phyloP scores from a whole-genome alignment of 305 asterid genomes.

The Withania somnifera region DNA sequence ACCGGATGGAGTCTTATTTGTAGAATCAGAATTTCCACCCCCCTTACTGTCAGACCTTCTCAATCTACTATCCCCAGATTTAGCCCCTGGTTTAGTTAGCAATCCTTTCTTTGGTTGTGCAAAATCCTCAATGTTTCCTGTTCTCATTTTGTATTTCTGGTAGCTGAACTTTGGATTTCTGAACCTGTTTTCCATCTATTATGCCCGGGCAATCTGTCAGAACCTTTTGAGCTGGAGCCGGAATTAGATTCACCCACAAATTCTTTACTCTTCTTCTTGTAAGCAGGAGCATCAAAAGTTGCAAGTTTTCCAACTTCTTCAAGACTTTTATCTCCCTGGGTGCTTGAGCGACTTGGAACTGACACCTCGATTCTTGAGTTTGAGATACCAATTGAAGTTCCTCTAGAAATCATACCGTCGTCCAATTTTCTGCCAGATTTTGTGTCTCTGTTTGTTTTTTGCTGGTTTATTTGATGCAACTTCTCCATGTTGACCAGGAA shows the following conservation, averaged over 20 bases:
- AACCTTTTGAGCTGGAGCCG: conserved; percentile 21
- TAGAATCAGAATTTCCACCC: conserved; percentile 26
- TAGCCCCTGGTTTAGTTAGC: conserved; percentile 25
- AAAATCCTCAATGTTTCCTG: conserved; percentile 10
- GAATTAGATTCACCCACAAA: conserved; percentile 19
- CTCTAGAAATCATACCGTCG: conserved; percentile 15
- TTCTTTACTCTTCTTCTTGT: conserved; percentile 13
- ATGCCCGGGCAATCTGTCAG: conserved; percentile 16
- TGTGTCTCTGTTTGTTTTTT: conserved; percentile 15
- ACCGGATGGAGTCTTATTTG: conserved; percentile 36
- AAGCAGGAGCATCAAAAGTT: conserved; percentile 13
- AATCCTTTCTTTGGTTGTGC: conserved; percentile 28
- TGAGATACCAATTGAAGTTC: background rate
- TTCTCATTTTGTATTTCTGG: conserved; percentile 4
- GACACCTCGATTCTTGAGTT: conserved; percentile 17
- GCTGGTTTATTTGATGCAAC: conserved; percentile 25
- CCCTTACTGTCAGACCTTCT: conserved; percentile 3
- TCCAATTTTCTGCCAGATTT: conserved; percentile 19
- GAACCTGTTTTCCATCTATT: conserved; percentile 16
- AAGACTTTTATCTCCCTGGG: conserved; percentile 10
- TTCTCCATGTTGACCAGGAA: conserved; percentile 21
- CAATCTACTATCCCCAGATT: conserved; percentile 15
- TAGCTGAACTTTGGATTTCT: conserved; percentile 7
- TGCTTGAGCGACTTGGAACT: conserved; percentile 15
- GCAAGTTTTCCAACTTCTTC: conserved; percentile 15